Percentiles rank a stretch among this genome's conserved stretches.
phyloP scores from a whole-genome alignment of 192 early-diverging fungal genomes.

The Rhizophagus clarus region DNA sequence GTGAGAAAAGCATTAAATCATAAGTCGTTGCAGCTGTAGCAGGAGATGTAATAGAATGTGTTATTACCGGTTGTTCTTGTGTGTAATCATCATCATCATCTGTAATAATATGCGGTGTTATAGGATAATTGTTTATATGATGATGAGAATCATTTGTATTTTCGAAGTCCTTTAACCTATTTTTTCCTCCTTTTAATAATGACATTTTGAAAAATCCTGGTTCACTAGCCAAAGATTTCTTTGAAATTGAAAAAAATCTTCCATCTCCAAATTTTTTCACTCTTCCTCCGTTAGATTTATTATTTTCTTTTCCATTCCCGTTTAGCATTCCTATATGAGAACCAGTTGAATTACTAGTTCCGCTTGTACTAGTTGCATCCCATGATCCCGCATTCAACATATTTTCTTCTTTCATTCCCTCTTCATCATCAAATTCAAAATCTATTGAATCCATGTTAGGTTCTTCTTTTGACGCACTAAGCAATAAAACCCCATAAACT shows the following conservation, averaged over 20 bases:
- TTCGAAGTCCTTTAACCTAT: not conserved
- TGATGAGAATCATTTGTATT: not conserved
- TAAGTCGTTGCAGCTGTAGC: not conserved
- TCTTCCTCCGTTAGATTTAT: not conserved
- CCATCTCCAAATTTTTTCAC: slow-evolving; percentile 1
- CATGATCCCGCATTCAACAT: not conserved
- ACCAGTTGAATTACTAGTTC: not conserved
- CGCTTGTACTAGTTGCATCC: not conserved
- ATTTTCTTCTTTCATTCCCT: not conserved
- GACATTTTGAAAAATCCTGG: slow-evolving; percentile 20
- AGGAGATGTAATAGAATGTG: not conserved
- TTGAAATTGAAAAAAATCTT: slow-evolving; percentile 18
- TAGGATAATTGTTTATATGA: not conserved
- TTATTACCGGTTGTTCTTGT: not conserved
- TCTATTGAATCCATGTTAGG: not conserved
- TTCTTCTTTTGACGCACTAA: slow-evolving; percentile 48
- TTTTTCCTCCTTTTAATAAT: not conserved
- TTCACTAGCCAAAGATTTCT: not conserved
- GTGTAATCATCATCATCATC: slow-evolving; percentile 17
- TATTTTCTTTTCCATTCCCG: not conserved
- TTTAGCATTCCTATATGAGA: slow-evolving; percentile 11
- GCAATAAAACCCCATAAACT: slow-evolving; percentile 56
- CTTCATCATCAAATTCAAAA: slow-evolving; percentile 3
- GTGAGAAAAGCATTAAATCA: slow-evolving; percentile 4
- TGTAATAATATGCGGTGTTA: slow-evolving; percentile 14